These are phyloP conservation scores for Pleurotus ostreatus DNA, from an alignment of 768 basidiomycete species.

Conservation along the genomic window DNA sequence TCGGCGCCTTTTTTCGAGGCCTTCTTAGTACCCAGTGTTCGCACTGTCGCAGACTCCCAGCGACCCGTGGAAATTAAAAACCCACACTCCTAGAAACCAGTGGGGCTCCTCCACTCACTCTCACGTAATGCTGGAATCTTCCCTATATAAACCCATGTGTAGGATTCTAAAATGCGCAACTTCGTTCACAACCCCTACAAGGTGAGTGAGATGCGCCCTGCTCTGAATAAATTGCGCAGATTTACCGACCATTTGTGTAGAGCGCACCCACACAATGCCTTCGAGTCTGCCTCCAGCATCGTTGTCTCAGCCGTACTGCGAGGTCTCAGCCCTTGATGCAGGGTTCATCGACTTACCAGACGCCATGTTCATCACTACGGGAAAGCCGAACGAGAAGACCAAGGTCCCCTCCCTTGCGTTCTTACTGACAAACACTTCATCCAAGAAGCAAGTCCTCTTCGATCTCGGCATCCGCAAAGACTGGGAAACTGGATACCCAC, in stretches of 20 bases:
- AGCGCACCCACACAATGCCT: not conserved
- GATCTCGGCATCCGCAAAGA: constrained; percentile 55
- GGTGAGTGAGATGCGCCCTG: not conserved
- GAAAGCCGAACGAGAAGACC: constrained; percentile 21
- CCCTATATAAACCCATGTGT: not conserved
- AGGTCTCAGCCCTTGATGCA: constrained; percentile 53
- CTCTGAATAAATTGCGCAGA: not conserved
- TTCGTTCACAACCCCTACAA: not conserved
- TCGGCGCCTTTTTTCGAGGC: too few species aligned
- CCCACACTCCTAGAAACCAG: too few species aligned
- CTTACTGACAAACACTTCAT: constrained; percentile 42
- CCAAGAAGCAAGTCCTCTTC: constrained; percentile 37
- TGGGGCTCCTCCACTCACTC: too few species aligned
- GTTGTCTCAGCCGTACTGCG: constrained; percentile 43
- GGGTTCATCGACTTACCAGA: constrained; percentile 38
- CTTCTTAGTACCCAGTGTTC: too few species aligned
- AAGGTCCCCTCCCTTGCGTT: constrained; percentile 47
- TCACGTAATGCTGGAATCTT: too few species aligned
- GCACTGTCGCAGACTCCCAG: too few species aligned
- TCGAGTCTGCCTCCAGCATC: constrained; percentile 32
- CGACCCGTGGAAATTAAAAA: too few species aligned
- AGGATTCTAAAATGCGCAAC: not conserved
- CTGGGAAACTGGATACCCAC: constrained; percentile 34
- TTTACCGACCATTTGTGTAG: not conserved
- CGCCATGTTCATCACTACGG: constrained; percentile 32